phyloP scores from a whole-genome alignment of 2,329 filamentous ascomycete species.

The Teratosphaeria nubilosa region DNA sequence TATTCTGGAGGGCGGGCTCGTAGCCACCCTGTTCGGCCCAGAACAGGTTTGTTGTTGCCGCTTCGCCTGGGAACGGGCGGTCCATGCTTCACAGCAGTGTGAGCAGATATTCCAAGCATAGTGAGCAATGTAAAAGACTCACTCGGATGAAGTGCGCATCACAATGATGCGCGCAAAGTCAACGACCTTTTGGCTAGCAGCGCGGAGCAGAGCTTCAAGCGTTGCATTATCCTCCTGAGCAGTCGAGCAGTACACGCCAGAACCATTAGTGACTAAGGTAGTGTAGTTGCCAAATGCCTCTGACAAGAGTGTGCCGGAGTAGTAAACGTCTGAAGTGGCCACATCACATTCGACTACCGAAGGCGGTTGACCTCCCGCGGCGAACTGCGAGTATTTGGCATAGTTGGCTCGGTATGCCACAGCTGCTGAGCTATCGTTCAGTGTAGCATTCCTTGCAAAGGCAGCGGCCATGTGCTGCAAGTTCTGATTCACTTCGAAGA shows the following conservation, averaged over 20 bases:
- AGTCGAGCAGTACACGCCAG: slow-evolving; percentile 57
- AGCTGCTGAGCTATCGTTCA: slow-evolving; percentile 29
- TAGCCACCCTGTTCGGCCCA: slow-evolving; percentile 54
- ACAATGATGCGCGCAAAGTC: slow-evolving; percentile 60
- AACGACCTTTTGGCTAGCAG: slow-evolving; percentile 45
- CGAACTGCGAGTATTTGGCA: slow-evolving; percentile 24
- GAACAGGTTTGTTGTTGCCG: slow-evolving; percentile 50
- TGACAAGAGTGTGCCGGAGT: slow-evolving; percentile 50
- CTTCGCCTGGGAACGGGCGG: slow-evolving; percentile 50
- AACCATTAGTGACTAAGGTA: slow-evolving; percentile 55
- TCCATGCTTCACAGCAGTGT: slow-evolving; percentile 40
- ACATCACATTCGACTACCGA: slow-evolving; percentile 55
- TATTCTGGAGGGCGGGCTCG: slow-evolving; percentile 52
- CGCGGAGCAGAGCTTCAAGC: slow-evolving; percentile 54
- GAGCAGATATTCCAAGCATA: not conserved
- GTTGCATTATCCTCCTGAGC: slow-evolving; percentile 65
- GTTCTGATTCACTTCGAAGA: slow-evolving; percentile 32
- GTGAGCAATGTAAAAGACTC: not conserved
- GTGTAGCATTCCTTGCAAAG: slow-evolving; percentile 25
- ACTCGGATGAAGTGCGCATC: slow-evolving; percentile 60
- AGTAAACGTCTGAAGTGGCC: slow-evolving; percentile 65
- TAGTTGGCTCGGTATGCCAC: slow-evolving; percentile 30
- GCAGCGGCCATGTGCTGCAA: slow-evolving; percentile 26
- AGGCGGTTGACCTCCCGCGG: slow-evolving; percentile 38
- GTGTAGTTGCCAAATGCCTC: slow-evolving; percentile 58